Base-by-base conservation (phyloP, 805 yeast species). In the Metschnikowia baotianmanensis region DNA sequence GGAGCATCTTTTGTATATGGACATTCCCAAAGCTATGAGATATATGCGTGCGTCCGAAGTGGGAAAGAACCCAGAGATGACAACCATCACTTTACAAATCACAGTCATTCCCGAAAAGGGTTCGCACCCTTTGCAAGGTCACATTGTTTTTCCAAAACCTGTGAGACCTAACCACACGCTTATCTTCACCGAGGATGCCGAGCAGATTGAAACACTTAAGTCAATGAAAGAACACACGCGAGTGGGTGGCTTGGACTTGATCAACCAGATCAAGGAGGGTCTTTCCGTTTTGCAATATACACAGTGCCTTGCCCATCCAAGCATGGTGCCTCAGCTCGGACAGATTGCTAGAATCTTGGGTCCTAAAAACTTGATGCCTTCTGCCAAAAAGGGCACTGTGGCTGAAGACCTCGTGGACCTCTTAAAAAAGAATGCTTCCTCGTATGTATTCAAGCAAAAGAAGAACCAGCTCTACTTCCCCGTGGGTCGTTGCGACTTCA, bases 11-110 rank as follows among this genome's bases (percentile, higher is more conserved):
- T 67, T 84, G 40, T 83, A 79, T 57, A 79, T 86, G 84, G 81
- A 78, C 36, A 71, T 88, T 6, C 77, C 85, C 5, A 62, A 67
- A 22, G 96, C 97, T 1, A 62, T 88, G 61, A 74, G 85, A 53
- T 89, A 81, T 56, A 59, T 91, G 42, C 74, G 96, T 48, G 96
- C 98, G 0, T 79, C 89, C 5, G 96, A 89, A 62, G 95, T 89
- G 5, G 98, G 99, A 5, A 79, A 85, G 56, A 79, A 91, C 2
- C 67, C 74, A 4, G 65, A 74, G n/a, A 80, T 81, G 52, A 80
- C 91, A 17, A 82, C 90, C 18, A 70, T 91, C 29, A 49, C 63
- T 21, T 70, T 85, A 13, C 62, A 86, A 40, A 77, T 83, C 38
- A 74, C 86, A 13, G 68, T 77, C 13, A 71, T 89, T 22, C 78